Evolutionary conservation across 2,329 filamentous ascomycete genomes (phyloP).

Genomic region (Colletotrichum sp.): DNA sequence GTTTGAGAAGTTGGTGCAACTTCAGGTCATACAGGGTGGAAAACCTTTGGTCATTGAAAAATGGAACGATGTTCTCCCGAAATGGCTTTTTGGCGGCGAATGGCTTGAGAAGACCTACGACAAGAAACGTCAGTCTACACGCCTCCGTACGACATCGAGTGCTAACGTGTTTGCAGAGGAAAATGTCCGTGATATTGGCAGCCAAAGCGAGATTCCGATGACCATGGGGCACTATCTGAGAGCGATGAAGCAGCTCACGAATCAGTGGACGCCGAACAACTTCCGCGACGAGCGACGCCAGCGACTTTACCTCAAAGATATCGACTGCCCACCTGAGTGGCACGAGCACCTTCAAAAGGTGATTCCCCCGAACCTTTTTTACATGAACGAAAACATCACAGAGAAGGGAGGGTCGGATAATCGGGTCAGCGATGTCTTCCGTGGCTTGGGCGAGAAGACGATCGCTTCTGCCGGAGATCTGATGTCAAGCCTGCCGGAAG

Average conservation of each 20-base stretch:
- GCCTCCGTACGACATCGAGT: not conserved
- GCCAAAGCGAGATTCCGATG: slow-evolving; percentile 78
- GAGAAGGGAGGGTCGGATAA: slow-evolving; percentile 37
- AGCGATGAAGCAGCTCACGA: slow-evolving; percentile 82
- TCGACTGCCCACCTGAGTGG: slow-evolving; percentile 92
- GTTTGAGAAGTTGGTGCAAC: slow-evolving; percentile 84
- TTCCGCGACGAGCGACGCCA: slow-evolving; percentile 83
- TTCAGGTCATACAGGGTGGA: slow-evolving; percentile 84
- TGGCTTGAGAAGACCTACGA: slow-evolving; percentile 84
- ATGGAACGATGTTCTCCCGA: slow-evolving; percentile 78
- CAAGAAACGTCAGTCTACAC: slow-evolving; percentile 68
- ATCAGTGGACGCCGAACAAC: slow-evolving; percentile 78
- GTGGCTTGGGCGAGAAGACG: slow-evolving; percentile 51
- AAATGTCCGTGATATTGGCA: slow-evolving; percentile 80
- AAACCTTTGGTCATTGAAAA: slow-evolving; percentile 91
- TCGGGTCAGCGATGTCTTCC: slow-evolving; percentile 36
- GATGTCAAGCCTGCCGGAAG: slow-evolving; percentile 87
- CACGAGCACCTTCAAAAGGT: slow-evolving; percentile 77
- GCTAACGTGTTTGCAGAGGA: slow-evolving; percentile 64
- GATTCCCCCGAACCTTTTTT: slow-evolving; percentile 84
- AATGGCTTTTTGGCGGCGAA: slow-evolving; percentile 76
- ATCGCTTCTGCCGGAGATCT: slow-evolving; percentile 83
- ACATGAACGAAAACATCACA: slow-evolving; percentile 81
- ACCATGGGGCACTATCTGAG: slow-evolving; percentile 90
- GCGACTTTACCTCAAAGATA: slow-evolving; percentile 94